Evolutionary conservation across 2,329 filamentous ascomycete species (phyloP), one percentile per base, ranked within the genome.

Genomic region (Claviceps pazoutovae): DNA sequence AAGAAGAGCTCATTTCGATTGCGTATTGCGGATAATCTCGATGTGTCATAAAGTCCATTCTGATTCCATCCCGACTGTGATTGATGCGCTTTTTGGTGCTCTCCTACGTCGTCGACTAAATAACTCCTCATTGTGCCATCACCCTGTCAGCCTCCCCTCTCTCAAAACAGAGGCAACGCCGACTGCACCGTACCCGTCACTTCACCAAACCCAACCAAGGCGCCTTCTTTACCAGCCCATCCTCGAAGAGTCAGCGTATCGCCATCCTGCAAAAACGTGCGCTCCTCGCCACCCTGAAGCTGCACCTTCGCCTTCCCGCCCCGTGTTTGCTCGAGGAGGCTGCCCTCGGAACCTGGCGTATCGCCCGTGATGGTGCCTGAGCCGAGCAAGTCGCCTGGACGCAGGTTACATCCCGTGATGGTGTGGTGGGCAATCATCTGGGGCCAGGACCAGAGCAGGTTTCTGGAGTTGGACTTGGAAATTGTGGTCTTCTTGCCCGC

Each of bases 401-500:
- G 76, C 68, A 93, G 74, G 7, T 83, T 81, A 65, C 87, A 93
- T 6, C 87, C 87, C 0, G 82, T 84, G 53, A 88, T 77, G 2
- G 84, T 83, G 64, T 93, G 87, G 66, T 93, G 87, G 0, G 87
- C 78, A 37, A 93, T 71, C 86, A 91, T 90, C 63, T 93, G 88
- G 0, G 84, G 77, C 70, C 88, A 93, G 0, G 86, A 90, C 75
- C 82, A 93, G 1, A 91, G 73, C 1, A 93, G 71, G 49, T 73
- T 66, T 19, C 57, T 63, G 1, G 66, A 64, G 48, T 61, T 69
- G 5, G 67, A 68, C 44, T 58, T 60, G 16, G 58, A 62, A 13
- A 71, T 60, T n/a, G 62, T 59, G 1, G 59, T 65, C 46, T 61
- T 66, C 46, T 62, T 56, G 4, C 65, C 66, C 9, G 56, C 54